Conservation (phyloP, 73 alveolate species). For the Tetrahymena malaccensis region DNA sequence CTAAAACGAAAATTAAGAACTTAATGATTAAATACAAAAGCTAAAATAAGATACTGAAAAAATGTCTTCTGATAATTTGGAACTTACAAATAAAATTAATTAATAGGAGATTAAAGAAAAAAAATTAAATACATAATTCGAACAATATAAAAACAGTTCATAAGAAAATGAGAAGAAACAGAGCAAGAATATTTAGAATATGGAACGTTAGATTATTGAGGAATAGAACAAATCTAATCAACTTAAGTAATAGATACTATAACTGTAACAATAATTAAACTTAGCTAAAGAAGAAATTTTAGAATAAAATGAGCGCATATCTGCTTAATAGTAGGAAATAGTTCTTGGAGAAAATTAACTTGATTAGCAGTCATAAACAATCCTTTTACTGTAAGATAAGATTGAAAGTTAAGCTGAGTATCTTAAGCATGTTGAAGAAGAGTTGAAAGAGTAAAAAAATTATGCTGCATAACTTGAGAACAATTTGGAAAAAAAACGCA, state of each 20-base stretch:
- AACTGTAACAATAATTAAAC: background rate
- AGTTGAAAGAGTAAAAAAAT: background rate
- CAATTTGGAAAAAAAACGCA: background rate
- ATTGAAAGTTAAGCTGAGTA: background rate
- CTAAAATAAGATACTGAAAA: background rate
- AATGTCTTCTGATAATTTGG: background rate
- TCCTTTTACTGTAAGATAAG: background rate
- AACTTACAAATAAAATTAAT: background rate
- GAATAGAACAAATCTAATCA: background rate
- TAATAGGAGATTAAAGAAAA: background rate
- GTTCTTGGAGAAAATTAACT: background rate
- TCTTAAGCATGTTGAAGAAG: background rate
- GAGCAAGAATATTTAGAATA: background rate
- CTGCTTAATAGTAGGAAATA: background rate
- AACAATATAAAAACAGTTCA: background rate
- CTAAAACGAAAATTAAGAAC: background rate
- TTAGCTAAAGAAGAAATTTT: background rate
- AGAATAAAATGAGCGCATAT: background rate
- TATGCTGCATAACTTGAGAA: background rate
- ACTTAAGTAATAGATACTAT: background rate
- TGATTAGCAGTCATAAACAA: background rate
- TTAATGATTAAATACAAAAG: background rate
- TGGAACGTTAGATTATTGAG: background rate
- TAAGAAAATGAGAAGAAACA: background rate
- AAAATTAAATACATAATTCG: background rate